phyloP scores from a whole-genome alignment of 2,329 filamentous ascomycete species.

The Myriosclerotinia duriaeana region DNA sequence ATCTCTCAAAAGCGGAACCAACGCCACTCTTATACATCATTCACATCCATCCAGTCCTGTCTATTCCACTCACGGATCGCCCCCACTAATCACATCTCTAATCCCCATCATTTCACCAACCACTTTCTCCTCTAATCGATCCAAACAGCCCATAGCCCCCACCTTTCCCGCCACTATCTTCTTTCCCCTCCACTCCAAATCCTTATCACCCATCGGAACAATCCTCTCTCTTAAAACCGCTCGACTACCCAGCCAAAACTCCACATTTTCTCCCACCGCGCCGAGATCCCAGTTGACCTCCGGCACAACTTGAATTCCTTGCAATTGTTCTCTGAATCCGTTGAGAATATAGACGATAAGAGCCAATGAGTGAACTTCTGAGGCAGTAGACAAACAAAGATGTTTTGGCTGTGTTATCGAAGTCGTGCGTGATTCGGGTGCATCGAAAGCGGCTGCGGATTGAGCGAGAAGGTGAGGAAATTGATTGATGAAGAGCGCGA shows the following conservation, averaged over 20 bases:
- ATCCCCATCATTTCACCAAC: conserved; percentile 59
- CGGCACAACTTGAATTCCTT: conserved; percentile 70
- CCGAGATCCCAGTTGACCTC: conserved; percentile 73
- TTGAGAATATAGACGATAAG: conserved; percentile 73
- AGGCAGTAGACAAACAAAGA: conserved; percentile 70
- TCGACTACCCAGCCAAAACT: conserved; percentile 73
- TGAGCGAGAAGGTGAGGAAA: conserved; percentile 77
- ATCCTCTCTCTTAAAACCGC: conserved; percentile 70
- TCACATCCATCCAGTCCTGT: background rate
- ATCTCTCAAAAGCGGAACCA: conserved; percentile 6
- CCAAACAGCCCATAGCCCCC: conserved; percentile 41
- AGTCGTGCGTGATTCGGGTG: conserved; percentile 53
- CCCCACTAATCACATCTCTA: conserved; percentile 36
- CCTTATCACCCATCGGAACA: conserved; percentile 69
- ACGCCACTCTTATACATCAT: conserved; percentile 16
- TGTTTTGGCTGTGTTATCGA: conserved; percentile 53
- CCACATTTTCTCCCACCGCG: conserved; percentile 75
- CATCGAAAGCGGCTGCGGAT: conserved; percentile 70
- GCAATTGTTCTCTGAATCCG: conserved; percentile 56
- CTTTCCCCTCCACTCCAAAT: conserved; percentile 59
- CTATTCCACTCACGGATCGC: conserved; percentile 24
- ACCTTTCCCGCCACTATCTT: conserved; percentile 38
- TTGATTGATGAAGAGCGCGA: conserved; percentile 83
- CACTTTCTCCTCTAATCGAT: conserved; percentile 72
- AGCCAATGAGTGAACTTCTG: conserved; percentile 76